phyloP scores from a whole-genome alignment of 2,329 filamentous ascomycete genomes.

The Sphaerulina musiva region DNA sequence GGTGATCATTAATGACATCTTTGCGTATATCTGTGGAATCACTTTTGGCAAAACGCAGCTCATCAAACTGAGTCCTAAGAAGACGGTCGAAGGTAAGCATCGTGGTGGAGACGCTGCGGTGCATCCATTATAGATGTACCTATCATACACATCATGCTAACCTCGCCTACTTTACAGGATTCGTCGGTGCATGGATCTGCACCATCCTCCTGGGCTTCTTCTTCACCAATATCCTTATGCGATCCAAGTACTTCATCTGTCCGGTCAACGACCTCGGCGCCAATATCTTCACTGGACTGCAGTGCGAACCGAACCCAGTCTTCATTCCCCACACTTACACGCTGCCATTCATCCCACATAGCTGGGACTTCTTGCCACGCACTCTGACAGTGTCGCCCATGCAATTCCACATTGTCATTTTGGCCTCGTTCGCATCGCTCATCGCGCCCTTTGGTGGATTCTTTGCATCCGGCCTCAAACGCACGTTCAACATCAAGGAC shows the following conservation, averaged over 20 bases:
- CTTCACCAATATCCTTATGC: constrained; percentile 76
- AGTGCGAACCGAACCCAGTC: constrained; percentile 86
- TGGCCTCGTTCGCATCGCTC: constrained; percentile 89
- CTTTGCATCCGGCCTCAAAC: constrained; percentile 95
- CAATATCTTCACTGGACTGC: constrained; percentile 82
- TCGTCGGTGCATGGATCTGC: constrained; percentile 92
- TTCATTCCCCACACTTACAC: constrained; percentile 73
- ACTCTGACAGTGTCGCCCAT: constrained; percentile 77
- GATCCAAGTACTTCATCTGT: constrained; percentile 96
- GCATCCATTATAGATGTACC: background rate
- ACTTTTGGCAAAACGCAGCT: constrained; percentile 93
- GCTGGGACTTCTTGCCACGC: constrained; percentile 63
- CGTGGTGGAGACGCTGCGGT: too few relatives aligned
- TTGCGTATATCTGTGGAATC: constrained; percentile 95
- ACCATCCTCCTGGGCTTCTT: constrained; percentile 79
- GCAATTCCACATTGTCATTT: constrained; percentile 83
- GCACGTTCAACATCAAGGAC: constrained; percentile 99
- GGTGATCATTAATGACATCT: constrained; percentile 98
- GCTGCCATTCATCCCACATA: constrained; percentile 51
- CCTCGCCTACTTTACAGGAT: constrained; percentile 49
- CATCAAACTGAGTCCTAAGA: constrained; percentile 97
- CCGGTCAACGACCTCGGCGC: constrained; percentile 93
- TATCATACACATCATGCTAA: background rate
- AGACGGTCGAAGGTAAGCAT: constrained; percentile 69
- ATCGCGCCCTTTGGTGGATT: constrained; percentile 97